Percentiles rank a stretch among this genome's conserved stretches.
Conservation (phyloP, 1,284 basidiomycete genomes). For the Earliella scabrosa region DNA sequence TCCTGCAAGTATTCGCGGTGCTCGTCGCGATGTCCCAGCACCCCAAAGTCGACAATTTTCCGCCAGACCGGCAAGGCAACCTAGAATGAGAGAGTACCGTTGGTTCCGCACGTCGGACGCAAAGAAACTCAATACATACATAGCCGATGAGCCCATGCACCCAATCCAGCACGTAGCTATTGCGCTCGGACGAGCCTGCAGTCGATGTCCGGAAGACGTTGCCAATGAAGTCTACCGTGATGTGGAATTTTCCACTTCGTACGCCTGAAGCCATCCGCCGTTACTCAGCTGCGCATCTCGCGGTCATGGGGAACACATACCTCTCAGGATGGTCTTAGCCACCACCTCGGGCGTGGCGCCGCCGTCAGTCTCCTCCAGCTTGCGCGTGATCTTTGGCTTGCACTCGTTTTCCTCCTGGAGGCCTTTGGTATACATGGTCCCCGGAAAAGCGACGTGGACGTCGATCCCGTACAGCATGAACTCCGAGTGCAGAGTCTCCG, state of each 20-base stretch:
- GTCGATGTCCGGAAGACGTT: slow-evolving; percentile 72
- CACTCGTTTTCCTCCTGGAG: slow-evolving; percentile 80
- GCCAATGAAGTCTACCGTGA: slow-evolving; percentile 74
- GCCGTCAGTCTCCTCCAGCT: slow-evolving; percentile 82
- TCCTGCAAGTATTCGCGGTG: slow-evolving; percentile 1
- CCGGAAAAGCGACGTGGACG: slow-evolving; percentile 89
- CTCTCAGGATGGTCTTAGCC: slow-evolving; percentile 45
- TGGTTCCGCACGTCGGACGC: neutral
- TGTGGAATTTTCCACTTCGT: slow-evolving; percentile 74
- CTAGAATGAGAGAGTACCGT: slow-evolving; percentile 32
- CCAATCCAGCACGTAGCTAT: slow-evolving; percentile 62
- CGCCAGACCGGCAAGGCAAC: slow-evolving; percentile 59
- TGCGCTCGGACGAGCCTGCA: slow-evolving; percentile 70
- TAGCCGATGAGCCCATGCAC: slow-evolving; percentile 47
- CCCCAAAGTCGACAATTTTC: slow-evolving; percentile 41
- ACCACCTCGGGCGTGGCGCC: slow-evolving; percentile 71
- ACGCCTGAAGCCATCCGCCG: slow-evolving; percentile 54
- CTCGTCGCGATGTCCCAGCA: slow-evolving; percentile 2
- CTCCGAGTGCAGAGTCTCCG: slow-evolving; percentile 86
- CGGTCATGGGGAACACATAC: neutral
- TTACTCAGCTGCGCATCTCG: too few species aligned
- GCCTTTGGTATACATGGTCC: slow-evolving; percentile 85
- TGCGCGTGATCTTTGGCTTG: slow-evolving; percentile 81
- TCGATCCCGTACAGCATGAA: slow-evolving; percentile 79
- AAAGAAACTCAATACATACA: slow-evolving; percentile 39